Evolutionary conservation across 1,139 yeast genomes (phyloP).

Genomic region (Waltiozyma sp.): DNA sequence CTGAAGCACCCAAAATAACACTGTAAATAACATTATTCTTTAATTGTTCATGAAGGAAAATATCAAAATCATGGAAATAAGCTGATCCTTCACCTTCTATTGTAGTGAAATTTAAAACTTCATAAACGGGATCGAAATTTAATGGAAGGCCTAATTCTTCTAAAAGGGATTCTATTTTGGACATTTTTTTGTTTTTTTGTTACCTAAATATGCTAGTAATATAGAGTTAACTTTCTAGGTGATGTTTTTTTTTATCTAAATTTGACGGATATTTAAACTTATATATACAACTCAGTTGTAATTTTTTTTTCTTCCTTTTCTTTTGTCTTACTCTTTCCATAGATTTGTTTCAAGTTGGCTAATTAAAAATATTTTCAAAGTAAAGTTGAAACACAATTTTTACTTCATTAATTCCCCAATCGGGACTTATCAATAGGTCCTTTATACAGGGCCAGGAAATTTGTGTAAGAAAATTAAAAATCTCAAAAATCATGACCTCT

Average conservation of each 20-base stretch:
- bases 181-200: too few species aligned
- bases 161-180: too few species aligned
- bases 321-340: too few species aligned
- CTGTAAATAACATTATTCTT: constrained; percentile 30
- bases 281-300: too few species aligned
- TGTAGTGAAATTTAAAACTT: constrained; percentile 23
- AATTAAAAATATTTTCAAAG: too few species aligned
- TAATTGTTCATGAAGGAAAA: constrained; percentile 11
- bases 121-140: constrained; percentile 16
- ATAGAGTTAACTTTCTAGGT: background rate
- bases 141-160: background rate
- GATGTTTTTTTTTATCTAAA: background rate
- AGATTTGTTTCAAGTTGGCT: background rate
- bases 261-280: background rate
- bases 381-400: too few species aligned
- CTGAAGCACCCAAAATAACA: constrained; percentile 30
- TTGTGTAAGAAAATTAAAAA: too few species aligned
- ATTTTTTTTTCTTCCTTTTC: too few species aligned
- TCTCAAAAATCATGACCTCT: too few species aligned
- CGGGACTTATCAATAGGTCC: background rate
- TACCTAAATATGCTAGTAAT: background rate
- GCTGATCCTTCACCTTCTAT: constrained; percentile 18
- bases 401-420: background rate
- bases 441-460: too few species aligned
- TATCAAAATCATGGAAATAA: constrained; percentile 22